These are phyloP conservation scores for Cephaloascus albidus DNA, from an alignment of 805 yeast genomes.

Conservation along the genomic window DNA sequence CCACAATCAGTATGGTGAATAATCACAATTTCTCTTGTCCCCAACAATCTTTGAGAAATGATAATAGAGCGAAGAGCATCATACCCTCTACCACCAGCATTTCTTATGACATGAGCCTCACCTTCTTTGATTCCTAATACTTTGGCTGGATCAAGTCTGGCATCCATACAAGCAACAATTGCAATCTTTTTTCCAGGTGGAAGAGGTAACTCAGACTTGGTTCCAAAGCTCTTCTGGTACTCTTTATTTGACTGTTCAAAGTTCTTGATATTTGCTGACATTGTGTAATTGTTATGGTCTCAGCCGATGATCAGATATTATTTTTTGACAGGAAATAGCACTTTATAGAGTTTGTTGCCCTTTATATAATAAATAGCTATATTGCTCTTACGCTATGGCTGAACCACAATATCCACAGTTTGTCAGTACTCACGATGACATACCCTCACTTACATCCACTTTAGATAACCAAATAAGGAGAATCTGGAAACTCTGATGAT, in stretches of 20 bases:
- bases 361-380: no score
- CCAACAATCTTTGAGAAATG: conserved; percentile 28
- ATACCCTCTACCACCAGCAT: conserved; percentile 32
- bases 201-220: conserved; percentile 21
- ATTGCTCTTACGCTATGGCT: no score
- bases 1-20: conserved; percentile 35
- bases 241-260: conserved; percentile 6
- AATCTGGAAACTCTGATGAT: no score
- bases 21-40: conserved; percentile 28
- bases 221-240: conserved; percentile 11
- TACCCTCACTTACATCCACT: no score
- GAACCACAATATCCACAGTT: no score
- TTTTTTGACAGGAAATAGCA: no score
- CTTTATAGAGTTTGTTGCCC: no score
- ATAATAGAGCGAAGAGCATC: conserved; percentile 28
- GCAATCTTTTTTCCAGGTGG: conserved; percentile 27
- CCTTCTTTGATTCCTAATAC: conserved; percentile 26
- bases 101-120: conserved; percentile 33
- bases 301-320: no score
- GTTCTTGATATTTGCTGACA: background rate
- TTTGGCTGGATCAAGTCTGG: conserved; percentile 27
- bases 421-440: no score
- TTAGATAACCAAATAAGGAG: no score
- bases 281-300: no score
- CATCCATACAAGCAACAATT: conserved; percentile 31